Evolutionary conservation across 1,284 basidiomycete species (phyloP).

Genomic region (Leccinum pallidistipes): DNA sequence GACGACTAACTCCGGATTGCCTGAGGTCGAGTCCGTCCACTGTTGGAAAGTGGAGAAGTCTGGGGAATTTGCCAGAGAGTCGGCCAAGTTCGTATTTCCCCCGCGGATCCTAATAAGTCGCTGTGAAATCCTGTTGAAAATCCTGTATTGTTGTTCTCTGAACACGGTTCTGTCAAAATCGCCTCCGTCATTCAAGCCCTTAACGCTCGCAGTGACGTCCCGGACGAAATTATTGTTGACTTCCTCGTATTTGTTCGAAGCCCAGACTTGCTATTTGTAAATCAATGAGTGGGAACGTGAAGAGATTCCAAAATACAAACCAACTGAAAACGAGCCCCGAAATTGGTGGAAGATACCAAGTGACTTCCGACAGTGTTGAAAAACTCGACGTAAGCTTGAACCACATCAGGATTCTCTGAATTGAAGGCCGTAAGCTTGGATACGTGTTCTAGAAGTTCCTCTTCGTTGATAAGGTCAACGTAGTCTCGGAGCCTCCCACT

Average conservation of each 20-base stretch:
- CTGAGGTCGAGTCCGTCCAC: neutral
- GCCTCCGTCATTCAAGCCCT: neutral
- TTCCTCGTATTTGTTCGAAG: neutral
- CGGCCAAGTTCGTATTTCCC: neutral
- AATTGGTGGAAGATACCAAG: neutral
- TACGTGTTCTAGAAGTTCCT: neutral
- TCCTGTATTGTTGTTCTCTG: neutral
- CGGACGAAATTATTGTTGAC: neutral
- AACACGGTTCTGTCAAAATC: neutral
- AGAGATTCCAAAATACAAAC: neutral
- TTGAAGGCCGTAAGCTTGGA: neutral
- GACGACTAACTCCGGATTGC: neutral
- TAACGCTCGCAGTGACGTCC: neutral
- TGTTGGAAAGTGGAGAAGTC: neutral
- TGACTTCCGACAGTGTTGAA: neutral
- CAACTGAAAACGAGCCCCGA: neutral
- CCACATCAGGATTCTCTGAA: neutral
- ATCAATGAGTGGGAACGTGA: neutral
- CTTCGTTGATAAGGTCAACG: neutral
- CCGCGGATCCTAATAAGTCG: neutral
- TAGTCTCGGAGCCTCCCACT: neutral
- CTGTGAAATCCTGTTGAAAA: neutral
- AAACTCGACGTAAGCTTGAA: neutral
- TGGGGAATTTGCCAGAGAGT: neutral
- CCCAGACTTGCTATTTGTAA: neutral